phyloP scores from a whole-genome alignment of 495 filamentous ascomycete species.

The Annulohypoxylon maeteangense region DNA sequence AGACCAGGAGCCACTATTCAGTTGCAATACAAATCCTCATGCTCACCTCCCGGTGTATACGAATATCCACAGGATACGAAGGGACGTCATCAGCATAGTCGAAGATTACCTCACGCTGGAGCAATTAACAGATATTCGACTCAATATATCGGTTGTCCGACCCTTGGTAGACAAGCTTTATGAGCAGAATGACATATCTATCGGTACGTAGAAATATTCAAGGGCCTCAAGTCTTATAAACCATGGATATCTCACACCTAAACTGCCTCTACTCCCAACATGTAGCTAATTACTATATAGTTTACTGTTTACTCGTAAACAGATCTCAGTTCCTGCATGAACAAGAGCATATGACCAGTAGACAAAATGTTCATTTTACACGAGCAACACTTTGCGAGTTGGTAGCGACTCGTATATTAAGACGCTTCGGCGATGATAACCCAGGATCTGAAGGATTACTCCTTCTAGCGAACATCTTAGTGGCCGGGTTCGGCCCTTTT shows the following conservation, averaged over 20 bases:
- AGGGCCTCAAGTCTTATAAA: neutral
- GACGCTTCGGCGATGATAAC: constrained; percentile 74
- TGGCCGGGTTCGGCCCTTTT: constrained; percentile 78
- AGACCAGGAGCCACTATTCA: constrained; percentile 39
- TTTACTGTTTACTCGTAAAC: constrained; percentile 78
- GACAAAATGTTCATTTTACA: constrained; percentile 74
- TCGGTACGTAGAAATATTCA: constrained; percentile 54
- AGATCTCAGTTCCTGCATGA: constrained; percentile 73
- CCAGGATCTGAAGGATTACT: constrained; percentile 70
- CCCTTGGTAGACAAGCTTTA: constrained; percentile 77
- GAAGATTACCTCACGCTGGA: constrained; percentile 68
- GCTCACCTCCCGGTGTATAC: constrained; percentile 62
- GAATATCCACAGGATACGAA: constrained; percentile 63
- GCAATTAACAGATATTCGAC: constrained; percentile 72
- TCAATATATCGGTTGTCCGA: constrained; percentile 75
- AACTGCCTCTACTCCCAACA: neutral
- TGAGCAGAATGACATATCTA: constrained; percentile 73
- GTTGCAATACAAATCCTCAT: constrained; percentile 49
- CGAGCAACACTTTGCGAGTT: constrained; percentile 75
- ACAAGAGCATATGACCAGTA: constrained; percentile 71
- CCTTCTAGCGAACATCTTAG: constrained; percentile 74
- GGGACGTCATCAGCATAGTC: constrained; percentile 62
- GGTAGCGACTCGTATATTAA: constrained; percentile 70
- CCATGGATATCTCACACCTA: neutral
- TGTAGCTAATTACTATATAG: constrained; percentile 19